Base-by-base conservation (phyloP, 1,284 basidiomycete genomes). In the Wolfiporia cocos region DNA sequence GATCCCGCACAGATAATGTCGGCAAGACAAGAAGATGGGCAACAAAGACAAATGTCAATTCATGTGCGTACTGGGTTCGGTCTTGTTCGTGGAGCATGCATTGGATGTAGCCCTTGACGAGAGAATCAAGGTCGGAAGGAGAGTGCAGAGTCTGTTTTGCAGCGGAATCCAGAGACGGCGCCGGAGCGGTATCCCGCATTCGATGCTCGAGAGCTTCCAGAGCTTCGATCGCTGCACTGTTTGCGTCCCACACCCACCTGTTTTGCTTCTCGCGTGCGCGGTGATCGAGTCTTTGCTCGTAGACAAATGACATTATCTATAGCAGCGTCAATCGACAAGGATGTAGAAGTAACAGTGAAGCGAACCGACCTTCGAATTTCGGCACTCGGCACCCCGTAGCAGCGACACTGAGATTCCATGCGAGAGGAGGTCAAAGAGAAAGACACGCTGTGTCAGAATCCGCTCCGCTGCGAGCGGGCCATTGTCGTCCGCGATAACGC, bases 311-410 rank as follows among this genome's bases (percentile, higher is more conserved):
- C 30, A 69, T 54, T 3, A 76, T 66, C 76, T 78, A 38, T 7
- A 9, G 33, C 3, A 36, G 7, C 12, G 21, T 3, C 2, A 26
- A 20, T 9, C 5, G 23, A 10, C 4, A 34, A 37, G 12, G 12
- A 11, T 24, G 12, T 5, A 2, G 11, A 26, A 9, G 14, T 17
- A 14, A 10, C 12, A 20, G 41, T 24, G 45, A 12, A 20, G 11
- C 24, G 33, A 9, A 24, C 37, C 43, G 58, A 77, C 82, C 67
- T 83, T 84, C 0, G 74, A 74, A 48, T 84, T 78, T 20, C 70
- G 67, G 49, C 78, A 83, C 49, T 77, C 73, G 2, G 69, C 63
- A 0, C 73, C 73, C 28, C 66, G 64, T 9, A 85, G 58, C 5
- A 74, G 55, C 0, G 74, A 66, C 2, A 81, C 64, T 0, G 78